phyloP scores from a whole-genome alignment of 345 rosid species.

The Citrus sinensis region DNA sequence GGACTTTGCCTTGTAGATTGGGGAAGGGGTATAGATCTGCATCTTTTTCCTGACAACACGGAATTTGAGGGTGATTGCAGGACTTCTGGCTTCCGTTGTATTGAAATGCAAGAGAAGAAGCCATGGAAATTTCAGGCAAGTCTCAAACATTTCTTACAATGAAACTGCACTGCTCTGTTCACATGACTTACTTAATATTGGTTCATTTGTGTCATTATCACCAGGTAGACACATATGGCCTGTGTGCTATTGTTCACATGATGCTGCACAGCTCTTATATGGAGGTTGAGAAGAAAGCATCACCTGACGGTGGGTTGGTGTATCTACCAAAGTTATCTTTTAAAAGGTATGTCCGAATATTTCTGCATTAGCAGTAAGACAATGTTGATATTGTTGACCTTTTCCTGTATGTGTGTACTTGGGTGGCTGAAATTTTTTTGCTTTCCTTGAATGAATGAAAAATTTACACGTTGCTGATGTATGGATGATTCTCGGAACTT shows the following conservation, averaged over 20 bases:
- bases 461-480: too few relatives aligned
- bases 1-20: conserved; percentile 97
- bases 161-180: conserved; percentile 6
- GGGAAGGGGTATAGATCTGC: conserved; percentile 93
- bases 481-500: neutral
- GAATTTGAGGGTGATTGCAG: conserved; percentile 70
- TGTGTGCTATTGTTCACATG: conserved; percentile 78
- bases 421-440: neutral
- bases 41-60: conserved; percentile 58
- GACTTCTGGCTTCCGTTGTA: conserved; percentile 91
- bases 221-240: conserved; percentile 84
- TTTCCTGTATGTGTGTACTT: neutral
- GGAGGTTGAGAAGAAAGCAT: conserved; percentile 57
- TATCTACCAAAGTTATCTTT: conserved; percentile 62
- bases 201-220: conserved; percentile 10
- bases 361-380: neutral
- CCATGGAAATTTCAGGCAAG: conserved; percentile 93
- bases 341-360: conserved; percentile 47
- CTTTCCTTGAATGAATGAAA: neutral
- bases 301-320: conserved; percentile 41
- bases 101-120: conserved; percentile 82
- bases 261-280: conserved; percentile 81
- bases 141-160: conserved; percentile 13
- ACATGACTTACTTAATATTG: conserved; percentile 6
- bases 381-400: neutral